These are phyloP conservation scores for Blastobotrys serpentis DNA, from an alignment of 1,139 yeast genomes.

Conservation along the genomic window DNA sequence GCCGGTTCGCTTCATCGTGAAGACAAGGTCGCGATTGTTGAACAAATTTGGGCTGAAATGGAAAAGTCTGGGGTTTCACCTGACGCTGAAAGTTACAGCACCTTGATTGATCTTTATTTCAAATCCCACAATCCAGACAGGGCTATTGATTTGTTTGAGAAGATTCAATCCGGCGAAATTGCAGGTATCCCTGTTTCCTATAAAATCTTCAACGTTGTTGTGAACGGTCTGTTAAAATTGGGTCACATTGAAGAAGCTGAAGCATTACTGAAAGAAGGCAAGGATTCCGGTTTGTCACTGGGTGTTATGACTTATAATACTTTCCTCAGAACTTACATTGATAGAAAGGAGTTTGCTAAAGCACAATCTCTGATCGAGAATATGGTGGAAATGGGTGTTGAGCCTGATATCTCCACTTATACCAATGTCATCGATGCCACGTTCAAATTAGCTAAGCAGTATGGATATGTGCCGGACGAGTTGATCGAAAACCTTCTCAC, in stretches of 20 bases:
- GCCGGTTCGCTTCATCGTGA: conserved; percentile 40
- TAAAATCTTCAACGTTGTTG: conserved; percentile 37
- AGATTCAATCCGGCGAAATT: conserved; percentile 26
- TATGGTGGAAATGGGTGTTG: conserved; percentile 42
- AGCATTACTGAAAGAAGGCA: conserved; percentile 35
- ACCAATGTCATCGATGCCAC: conserved; percentile 60
- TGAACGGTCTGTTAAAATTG: conserved; percentile 35
- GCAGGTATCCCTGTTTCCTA: conserved; percentile 28
- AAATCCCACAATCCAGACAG: conserved; percentile 33
- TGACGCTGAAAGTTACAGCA: conserved; percentile 41
- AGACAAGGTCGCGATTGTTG: conserved; percentile 38
- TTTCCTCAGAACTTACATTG: conserved; percentile 38
- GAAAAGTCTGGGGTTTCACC: conserved; percentile 39
- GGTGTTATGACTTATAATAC: conserved; percentile 44
- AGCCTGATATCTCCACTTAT: conserved; percentile 65
- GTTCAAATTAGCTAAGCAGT: conserved; percentile 48
- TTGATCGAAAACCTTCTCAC: conserved; percentile 43
- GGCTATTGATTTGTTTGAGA: conserved; percentile 36
- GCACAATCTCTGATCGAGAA: conserved; percentile 40
- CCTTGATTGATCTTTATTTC: conserved; percentile 41
- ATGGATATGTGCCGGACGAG: conserved; percentile 48
- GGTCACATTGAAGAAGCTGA: conserved; percentile 34
- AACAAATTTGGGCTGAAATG: conserved; percentile 43
- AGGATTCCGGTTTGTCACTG: conserved; percentile 37
- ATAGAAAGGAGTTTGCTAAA: conserved; percentile 35